Conservation (phyloP, 1,284 basidiomycete species). For the Ustilago xerochloae region DNA sequence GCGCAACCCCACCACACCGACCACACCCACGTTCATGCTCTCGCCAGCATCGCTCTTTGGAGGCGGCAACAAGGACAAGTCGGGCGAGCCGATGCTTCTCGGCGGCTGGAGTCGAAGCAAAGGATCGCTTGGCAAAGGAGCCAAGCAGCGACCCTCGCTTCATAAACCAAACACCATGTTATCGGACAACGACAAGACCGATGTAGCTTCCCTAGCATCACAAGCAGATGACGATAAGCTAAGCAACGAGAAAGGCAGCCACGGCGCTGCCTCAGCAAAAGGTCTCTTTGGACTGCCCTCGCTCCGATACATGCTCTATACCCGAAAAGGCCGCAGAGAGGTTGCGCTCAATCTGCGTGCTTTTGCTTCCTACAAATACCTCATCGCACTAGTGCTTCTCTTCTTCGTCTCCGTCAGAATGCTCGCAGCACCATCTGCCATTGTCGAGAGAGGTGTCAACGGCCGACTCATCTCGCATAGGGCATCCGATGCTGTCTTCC, state of each 20-base stretch:
- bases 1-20: constrained; percentile 17
- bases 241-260: not conserved
- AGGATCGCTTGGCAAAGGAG: not conserved
- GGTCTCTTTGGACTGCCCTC: constrained; percentile 3
- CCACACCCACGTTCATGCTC: constrained; percentile 20
- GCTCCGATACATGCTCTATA: constrained; percentile 20
- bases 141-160: constrained; percentile 32
- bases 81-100: constrained; percentile 20
- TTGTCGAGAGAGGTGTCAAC: constrained; percentile 23
- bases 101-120: constrained; percentile 29
- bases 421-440: constrained; percentile 3
- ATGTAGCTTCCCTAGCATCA: constrained; percentile 21
- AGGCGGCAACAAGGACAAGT: not conserved
- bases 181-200: constrained; percentile 22
- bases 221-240: not conserved
- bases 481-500: constrained; percentile 35
- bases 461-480: constrained; percentile 21
- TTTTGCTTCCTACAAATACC: constrained; percentile 8
- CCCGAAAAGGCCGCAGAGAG: constrained; percentile 19
- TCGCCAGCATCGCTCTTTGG: constrained; percentile 5
- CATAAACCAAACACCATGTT: constrained; percentile 14
- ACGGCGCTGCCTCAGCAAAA: not conserved
- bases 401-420: constrained; percentile 15
- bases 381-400: constrained; percentile 13
- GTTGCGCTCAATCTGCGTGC: not conserved